Conservation (phyloP, 1,139 yeast genomes). For the Sugiyamaella grinbergsii region DNA sequence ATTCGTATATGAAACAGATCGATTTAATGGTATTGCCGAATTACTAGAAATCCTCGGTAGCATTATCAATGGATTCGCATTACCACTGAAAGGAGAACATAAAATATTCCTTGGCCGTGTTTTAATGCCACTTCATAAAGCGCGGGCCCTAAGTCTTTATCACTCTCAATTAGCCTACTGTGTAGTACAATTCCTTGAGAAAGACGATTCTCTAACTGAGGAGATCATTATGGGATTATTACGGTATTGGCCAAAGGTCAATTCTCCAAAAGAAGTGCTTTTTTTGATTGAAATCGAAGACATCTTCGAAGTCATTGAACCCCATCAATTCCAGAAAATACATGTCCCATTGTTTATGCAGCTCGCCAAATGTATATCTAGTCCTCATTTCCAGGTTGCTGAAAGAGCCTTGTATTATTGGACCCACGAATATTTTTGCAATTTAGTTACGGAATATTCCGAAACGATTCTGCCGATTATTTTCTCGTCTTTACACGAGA, state of each 20-base stretch:
- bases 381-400: slow-evolving; percentile 96
- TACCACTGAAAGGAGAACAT: slow-evolving; percentile 96
- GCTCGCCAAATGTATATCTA: slow-evolving; percentile 87
- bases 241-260: slow-evolving; percentile 96
- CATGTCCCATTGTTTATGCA: slow-evolving; percentile 95
- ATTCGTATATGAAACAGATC: slow-evolving; percentile 91
- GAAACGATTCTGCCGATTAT: slow-evolving; percentile 91
- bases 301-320: slow-evolving; percentile 94
- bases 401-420: slow-evolving; percentile 93
- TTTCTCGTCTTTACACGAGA: slow-evolving; percentile 85
- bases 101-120: slow-evolving; percentile 85
- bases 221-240: slow-evolving; percentile 92
- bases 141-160: slow-evolving; percentile 79
- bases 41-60: slow-evolving; percentile 92
- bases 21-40: slow-evolving; percentile 96
- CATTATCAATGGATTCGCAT: slow-evolving; percentile 95
- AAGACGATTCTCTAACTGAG: slow-evolving; percentile 88
- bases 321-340: slow-evolving; percentile 84
- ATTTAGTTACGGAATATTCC: slow-evolving; percentile 83
- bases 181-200: slow-evolving; percentile 92
- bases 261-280: slow-evolving; percentile 94
- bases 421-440: slow-evolving; percentile 92
- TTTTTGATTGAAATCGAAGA: slow-evolving; percentile 95
- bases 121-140: slow-evolving; percentile 92
- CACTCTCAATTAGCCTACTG: slow-evolving; percentile 98